Percentiles rank a stretch among this genome's conserved stretches.
Evolutionary conservation across 345 rosid genomes (phyloP).

Genomic region (Leavenworthia alabamica): DNA sequence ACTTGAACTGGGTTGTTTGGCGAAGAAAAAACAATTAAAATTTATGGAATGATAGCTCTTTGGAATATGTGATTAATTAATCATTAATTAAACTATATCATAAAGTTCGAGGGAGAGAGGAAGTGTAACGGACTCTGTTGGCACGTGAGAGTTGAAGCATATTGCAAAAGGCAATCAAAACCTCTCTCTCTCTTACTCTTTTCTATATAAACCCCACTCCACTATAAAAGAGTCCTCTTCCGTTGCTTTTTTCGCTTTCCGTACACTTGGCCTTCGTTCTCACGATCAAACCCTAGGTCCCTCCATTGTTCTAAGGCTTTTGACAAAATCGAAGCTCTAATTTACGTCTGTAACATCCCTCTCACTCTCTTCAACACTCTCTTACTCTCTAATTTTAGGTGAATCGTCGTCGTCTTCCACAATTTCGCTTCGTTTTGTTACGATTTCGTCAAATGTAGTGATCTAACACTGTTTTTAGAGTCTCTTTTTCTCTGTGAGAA

Average conservation of each 20-base stretch:
- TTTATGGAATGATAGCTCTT: background rate
- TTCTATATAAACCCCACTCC: background rate
- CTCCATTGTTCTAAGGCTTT: conserved; percentile 11
- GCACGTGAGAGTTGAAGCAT: background rate
- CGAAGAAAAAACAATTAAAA: no score
- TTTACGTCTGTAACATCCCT: background rate
- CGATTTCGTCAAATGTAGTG: background rate
- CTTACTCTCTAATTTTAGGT: conserved; percentile 2
- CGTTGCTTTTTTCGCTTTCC: background rate
- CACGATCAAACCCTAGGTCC: conserved; percentile 63
- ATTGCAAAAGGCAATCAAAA: background rate
- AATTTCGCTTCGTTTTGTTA: background rate
- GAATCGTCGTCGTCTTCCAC: background rate
- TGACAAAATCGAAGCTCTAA: background rate
- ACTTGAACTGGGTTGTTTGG: no score
- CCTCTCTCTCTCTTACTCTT: background rate
- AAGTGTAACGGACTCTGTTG: background rate
- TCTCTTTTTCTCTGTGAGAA: background rate
- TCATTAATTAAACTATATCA: background rate
- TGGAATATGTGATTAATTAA: background rate
- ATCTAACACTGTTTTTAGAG: background rate
- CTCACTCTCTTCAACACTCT: background rate
- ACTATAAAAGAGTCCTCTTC: background rate
- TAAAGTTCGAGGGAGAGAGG: background rate
- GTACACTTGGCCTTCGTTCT: conserved; percentile 14